Percentiles rank a stretch among this genome's conserved stretches.
phyloP scores from a whole-genome alignment of 192 early-diverging fungal species.

The Haplosporangium gracile region DNA sequence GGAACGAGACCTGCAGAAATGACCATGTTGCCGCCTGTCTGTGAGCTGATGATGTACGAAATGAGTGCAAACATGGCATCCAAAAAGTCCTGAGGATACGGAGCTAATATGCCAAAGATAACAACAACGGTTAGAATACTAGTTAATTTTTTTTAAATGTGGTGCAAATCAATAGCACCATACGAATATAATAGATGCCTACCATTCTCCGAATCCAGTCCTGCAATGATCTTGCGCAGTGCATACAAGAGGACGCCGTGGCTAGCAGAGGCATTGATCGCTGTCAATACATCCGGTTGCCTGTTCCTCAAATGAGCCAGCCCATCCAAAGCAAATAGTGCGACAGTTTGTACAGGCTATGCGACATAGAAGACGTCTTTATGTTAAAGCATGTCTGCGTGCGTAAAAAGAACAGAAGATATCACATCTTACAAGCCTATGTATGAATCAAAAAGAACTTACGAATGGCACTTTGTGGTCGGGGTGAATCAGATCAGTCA shows the following conservation, averaged over 20 bases:
- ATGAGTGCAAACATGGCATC: slow-evolving; percentile 88
- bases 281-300: slow-evolving; percentile 84
- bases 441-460: slow-evolving; percentile 32
- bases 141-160: not conserved
- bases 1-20: slow-evolving; percentile 93
- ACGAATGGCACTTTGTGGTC: slow-evolving; percentile 72
- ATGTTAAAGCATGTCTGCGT: not conserved
- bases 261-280: slow-evolving; percentile 92
- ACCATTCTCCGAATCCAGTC: slow-evolving; percentile 59
- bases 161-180: not conserved
- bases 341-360: slow-evolving; percentile 82
- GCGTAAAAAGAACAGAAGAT: slow-evolving; percentile 3
- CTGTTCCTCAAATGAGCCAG: slow-evolving; percentile 84
- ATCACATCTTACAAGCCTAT: no score
- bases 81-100: slow-evolving; percentile 77
- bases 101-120: slow-evolving; percentile 23
- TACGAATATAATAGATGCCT: not conserved
- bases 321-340: slow-evolving; percentile 86
- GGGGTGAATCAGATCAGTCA: slow-evolving; percentile 84
- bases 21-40: slow-evolving; percentile 89
- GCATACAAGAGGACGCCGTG: slow-evolving; percentile 92
- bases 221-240: slow-evolving; percentile 78
- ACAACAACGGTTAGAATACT: not conserved
- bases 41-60: slow-evolving; percentile 81
- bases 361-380: not conserved